Evolutionary conservation across 768 basidiomycete genomes (phyloP).

Genomic region (Lactarius akahatsu): DNA sequence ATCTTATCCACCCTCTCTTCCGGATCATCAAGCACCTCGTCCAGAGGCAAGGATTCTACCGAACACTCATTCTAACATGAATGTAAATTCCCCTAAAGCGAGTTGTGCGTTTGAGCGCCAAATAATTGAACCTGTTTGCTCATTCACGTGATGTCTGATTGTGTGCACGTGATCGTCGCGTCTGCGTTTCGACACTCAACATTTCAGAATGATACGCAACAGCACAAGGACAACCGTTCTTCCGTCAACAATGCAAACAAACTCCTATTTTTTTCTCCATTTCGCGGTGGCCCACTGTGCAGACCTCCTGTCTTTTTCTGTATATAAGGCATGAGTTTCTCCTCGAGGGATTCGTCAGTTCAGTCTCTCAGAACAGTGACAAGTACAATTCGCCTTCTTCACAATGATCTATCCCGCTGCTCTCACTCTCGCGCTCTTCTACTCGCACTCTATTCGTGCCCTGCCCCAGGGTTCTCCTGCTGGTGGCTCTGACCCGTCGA

Average conservation of each 20-base stretch:
- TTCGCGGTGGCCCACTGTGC: neutral
- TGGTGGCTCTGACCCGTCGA: neutral
- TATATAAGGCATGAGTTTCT: neutral
- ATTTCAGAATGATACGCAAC: neutral
- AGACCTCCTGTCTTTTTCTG: slow-evolving; percentile 6
- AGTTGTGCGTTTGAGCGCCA: neutral
- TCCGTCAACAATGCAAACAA: neutral
- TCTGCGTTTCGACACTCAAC: neutral
- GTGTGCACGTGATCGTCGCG: slow-evolving; percentile 6
- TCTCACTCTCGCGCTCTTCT: neutral
- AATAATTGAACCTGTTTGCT: neutral
- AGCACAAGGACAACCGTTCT: neutral
- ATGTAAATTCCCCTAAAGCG: slow-evolving; percentile 11
- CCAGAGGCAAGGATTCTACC: slow-evolving; percentile 84
- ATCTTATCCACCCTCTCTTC: slow-evolving; percentile 83
- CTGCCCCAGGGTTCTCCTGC: slow-evolving; percentile 5
- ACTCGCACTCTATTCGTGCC: neutral
- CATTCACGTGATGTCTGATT: slow-evolving; percentile 11
- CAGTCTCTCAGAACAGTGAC: neutral
- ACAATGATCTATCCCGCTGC: slow-evolving; percentile 1
- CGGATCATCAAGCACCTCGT: slow-evolving; percentile 84
- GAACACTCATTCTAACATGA: slow-evolving; percentile 69
- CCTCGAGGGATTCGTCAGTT: neutral
- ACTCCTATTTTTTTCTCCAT: neutral
- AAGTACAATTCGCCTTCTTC: neutral